Base-by-base conservation (phyloP, 1,139 yeast species). In the Pichia sp. region DNA sequence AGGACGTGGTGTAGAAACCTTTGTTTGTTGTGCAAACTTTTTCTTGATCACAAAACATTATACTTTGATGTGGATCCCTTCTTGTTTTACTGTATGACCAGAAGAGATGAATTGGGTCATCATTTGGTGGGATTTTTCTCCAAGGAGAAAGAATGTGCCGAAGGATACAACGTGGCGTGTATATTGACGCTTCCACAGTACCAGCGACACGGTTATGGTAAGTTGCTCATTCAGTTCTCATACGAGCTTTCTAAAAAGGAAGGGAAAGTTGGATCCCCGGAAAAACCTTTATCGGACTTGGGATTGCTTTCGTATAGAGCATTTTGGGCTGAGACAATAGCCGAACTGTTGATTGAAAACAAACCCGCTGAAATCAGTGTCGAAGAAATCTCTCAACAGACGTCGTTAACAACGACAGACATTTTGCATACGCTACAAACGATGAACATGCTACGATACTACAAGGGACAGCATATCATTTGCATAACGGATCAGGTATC, bases 11-110 rank as follows among this genome's bases (percentile, higher is more conserved):
- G 99, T 71, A 81, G 99, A 61, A 95, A 93, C 68, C 75, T 95
- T 58, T 93, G 98, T 75, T 74, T 93, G 54, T 73, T 95, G 38
- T 86, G 93, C 4, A 95, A 95, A 69, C 74, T 93, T 56, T 93
- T 93, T 65, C 75, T 93, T 67, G 99, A 93, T 70, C 98, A 93
- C 73, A 93, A 93, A 68, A 90, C 99, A 0, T 77, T 93, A 47
- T 95, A 92, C 70, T 93, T 92, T 70, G 99, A 95, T 69, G 99
- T 93, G 48, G 99, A 93, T 69, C 99, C 99, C 5, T 93, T 93
- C 66, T 74, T 93, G 64, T 93, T 93, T 67, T 93, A 93, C 69
- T 87, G 96, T 64, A 92, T 95, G 98, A 90, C 98, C 0, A 79
- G 84, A 58, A 80, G 89, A 59, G 95, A 92, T 62, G 89, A 85